Conservation (phyloP, 371 early-diverging fungal genomes). For the Syncephalastrum contaminatum region DNA sequence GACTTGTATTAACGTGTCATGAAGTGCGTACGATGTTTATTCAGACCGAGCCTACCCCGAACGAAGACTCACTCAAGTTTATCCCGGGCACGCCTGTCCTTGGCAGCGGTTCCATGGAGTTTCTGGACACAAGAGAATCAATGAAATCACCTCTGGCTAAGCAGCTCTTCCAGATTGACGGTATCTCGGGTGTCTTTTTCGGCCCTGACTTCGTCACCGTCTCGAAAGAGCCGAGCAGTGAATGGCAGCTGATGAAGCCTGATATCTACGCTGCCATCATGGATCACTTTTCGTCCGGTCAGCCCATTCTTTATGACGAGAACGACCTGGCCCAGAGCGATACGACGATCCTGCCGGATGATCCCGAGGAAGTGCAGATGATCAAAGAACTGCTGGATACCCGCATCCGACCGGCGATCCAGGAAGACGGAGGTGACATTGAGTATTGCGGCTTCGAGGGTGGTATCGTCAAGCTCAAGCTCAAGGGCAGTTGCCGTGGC, state of each 20-base stretch:
- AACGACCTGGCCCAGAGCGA: conserved; percentile 59
- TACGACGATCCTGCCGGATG: conserved; percentile 75
- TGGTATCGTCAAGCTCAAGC: conserved; percentile 87
- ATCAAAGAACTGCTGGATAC: conserved; percentile 97
- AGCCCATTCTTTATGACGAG: conserved; percentile 63
- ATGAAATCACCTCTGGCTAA: conserved; percentile 88
- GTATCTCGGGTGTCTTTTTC: conserved; percentile 84
- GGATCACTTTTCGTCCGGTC: conserved; percentile 90
- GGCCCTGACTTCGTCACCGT: conserved; percentile 94
- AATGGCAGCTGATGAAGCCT: conserved; percentile 95
- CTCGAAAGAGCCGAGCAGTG: conserved; percentile 76
- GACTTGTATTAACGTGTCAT: background rate
- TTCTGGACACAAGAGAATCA: conserved; percentile 73
- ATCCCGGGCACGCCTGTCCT: conserved; percentile 84
- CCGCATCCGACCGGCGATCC: conserved; percentile 93
- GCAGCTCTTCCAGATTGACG: conserved; percentile 86
- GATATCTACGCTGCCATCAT: conserved; percentile 93
- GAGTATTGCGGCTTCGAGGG: conserved; percentile 89
- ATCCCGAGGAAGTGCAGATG: conserved; percentile 92
- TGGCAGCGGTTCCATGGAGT: conserved; percentile 72
- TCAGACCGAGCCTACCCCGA: conserved; percentile 93
- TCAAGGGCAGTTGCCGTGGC: conserved; percentile 95
- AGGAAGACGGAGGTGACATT: conserved; percentile 98
- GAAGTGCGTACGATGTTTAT: conserved; percentile 88
- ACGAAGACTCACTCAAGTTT: conserved; percentile 91